Evolutionary conservation across 805 yeast genomes (phyloP).

Genomic region (Danielia oregonensis): DNA sequence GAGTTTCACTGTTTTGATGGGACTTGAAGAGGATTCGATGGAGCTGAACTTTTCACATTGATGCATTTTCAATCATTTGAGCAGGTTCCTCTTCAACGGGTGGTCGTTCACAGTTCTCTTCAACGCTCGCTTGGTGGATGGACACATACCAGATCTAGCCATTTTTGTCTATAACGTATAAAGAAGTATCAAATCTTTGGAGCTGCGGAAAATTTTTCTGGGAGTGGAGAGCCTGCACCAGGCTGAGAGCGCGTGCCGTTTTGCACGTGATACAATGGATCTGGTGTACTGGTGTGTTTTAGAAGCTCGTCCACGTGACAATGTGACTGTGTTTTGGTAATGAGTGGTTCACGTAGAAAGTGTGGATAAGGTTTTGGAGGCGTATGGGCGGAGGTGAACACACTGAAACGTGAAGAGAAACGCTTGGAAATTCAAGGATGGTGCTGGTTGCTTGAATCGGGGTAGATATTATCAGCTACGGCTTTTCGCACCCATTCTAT

Average conservation of each 20-base stretch:
- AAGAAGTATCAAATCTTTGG: constrained; percentile 8
- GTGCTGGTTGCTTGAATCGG: too few relatives aligned
- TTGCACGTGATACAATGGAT: too few relatives aligned
- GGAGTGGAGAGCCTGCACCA: constrained; percentile 13
- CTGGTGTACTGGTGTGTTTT: background rate
- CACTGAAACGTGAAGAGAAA: too few relatives aligned
- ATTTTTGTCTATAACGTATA: constrained; percentile 33
- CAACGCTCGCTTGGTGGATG: too few relatives aligned
- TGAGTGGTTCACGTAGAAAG: too few relatives aligned
- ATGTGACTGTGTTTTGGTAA: constrained; percentile 3
- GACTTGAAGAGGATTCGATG: background rate
- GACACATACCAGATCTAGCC: constrained; percentile 66
- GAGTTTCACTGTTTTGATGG: background rate
- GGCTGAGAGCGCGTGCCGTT: constrained; percentile 2
- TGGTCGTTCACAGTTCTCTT: too few relatives aligned
- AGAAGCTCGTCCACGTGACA: constrained; percentile 2
- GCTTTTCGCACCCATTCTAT: too few relatives aligned
- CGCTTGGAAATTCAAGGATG: too few relatives aligned
- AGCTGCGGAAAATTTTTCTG: constrained; percentile 13
- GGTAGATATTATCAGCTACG: too few relatives aligned
- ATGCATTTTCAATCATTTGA: background rate
- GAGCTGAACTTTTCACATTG: background rate
- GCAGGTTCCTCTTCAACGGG: too few relatives aligned
- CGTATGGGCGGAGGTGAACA: too few relatives aligned
- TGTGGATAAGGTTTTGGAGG: too few relatives aligned